Conservation (phyloP, 331 rosid species). For the Telfairia occidentalis region DNA sequence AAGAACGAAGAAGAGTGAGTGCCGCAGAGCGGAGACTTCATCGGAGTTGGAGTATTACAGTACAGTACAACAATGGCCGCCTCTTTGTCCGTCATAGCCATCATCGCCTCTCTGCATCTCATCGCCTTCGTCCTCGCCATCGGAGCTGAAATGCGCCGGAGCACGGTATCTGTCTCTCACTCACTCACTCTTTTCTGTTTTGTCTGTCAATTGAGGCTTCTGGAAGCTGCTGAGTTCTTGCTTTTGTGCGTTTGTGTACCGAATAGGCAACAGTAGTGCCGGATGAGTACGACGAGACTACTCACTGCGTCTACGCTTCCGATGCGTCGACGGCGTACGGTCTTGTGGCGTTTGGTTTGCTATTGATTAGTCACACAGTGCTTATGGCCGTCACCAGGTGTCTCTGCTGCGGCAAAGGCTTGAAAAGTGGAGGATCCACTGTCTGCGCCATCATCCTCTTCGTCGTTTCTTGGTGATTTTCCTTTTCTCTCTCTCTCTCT, state of each 20-base stretch:
- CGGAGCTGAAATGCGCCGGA: slow-evolving; percentile 86
- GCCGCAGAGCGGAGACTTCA: neutral
- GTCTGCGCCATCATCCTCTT: slow-evolving; percentile 57
- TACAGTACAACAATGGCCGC: slow-evolving; percentile 40
- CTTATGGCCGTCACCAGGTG: slow-evolving; percentile 70
- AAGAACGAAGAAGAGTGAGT: neutral
- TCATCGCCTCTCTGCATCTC: slow-evolving; percentile 62
- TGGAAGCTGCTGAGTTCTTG: neutral
- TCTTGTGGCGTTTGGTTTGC: slow-evolving; percentile 45
- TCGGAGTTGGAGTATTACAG: neutral
- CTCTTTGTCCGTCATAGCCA: slow-evolving; percentile 41
- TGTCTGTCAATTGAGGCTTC: neutral
- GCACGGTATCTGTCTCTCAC: slow-evolving; percentile 9
- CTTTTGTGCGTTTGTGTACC: neutral
- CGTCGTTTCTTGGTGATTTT: slow-evolving; percentile 59
- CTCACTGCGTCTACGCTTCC: slow-evolving; percentile 55
- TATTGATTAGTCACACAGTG: slow-evolving; percentile 51
- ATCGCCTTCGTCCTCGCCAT: slow-evolving; percentile 75
- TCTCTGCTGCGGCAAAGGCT: slow-evolving; percentile 84
- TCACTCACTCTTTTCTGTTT: neutral
- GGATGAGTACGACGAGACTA: slow-evolving; percentile 61
- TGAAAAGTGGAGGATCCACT: slow-evolving; percentile 47
- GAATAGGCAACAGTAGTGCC: slow-evolving; percentile 44
- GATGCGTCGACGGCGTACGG: slow-evolving; percentile 93
- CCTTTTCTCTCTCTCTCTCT: neutral